Evolutionary conservation across 768 basidiomycete genomes (phyloP).

Genomic region (Macrolepiota albuminosa): DNA sequence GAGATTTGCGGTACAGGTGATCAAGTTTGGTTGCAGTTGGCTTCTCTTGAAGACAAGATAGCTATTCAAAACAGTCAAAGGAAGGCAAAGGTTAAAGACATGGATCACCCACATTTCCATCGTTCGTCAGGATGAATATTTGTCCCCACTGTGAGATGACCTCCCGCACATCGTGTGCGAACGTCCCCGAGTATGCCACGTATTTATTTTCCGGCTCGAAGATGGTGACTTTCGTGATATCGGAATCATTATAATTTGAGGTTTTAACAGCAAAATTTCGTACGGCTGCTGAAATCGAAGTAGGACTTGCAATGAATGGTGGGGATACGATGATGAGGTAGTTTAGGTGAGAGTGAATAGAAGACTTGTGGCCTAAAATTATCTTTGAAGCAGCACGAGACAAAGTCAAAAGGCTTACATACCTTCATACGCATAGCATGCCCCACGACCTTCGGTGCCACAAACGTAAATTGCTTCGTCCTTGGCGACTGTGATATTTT

Average conservation of each 20-base stretch:
- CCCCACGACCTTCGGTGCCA: constrained; percentile 73
- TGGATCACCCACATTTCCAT: constrained; percentile 54
- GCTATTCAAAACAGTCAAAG: constrained; percentile 27
- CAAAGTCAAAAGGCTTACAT: neutral
- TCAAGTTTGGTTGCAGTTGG: constrained; percentile 83
- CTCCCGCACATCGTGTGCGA: constrained; percentile 78
- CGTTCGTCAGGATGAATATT: constrained; percentile 73
- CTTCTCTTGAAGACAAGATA: constrained; percentile 69
- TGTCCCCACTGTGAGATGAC: constrained; percentile 80
- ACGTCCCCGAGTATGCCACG: constrained; percentile 77
- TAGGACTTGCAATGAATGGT: constrained; percentile 63
- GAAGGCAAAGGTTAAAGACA: neutral
- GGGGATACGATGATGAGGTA: constrained; percentile 91
- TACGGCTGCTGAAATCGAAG: constrained; percentile 68
- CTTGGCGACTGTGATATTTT: constrained; percentile 77
- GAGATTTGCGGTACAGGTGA: constrained; percentile 73
- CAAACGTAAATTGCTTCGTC: constrained; percentile 92
- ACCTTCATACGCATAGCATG: constrained; percentile 94
- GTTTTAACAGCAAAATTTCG: constrained; percentile 63
- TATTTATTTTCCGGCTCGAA: constrained; percentile 93
- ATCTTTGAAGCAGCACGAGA: neutral
- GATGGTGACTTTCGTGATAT: constrained; percentile 76
- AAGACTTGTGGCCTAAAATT: constrained; percentile 62
- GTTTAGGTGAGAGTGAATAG: constrained; percentile 71
- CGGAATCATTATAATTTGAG: constrained; percentile 39